Base-by-base conservation (phyloP, 768 basidiomycete species). In the Crepidotus variabilis region DNA sequence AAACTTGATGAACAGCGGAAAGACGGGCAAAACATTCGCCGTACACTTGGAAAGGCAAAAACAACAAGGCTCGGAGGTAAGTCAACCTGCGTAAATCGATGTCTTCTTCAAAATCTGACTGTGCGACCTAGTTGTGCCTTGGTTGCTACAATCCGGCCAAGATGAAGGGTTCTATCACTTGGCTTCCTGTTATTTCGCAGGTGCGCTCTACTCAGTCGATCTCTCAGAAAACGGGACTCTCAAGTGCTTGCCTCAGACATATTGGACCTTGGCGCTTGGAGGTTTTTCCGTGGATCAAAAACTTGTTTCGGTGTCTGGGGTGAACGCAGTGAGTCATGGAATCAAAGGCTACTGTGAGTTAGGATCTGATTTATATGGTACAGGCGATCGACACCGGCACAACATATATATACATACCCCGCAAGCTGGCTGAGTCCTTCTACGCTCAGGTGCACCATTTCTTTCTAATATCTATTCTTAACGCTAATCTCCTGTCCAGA, bases 301-400 rank as follows among this genome's bases (percentile, higher is more conserved):
- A 7, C 14, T 57, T 24, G 58, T 60, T 28, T 35, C 60, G 2
- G 53, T 52, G 57, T 70, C 61, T 21, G 69, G 62, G n/a, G 51
- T 69, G 6, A 50, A 74, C 32, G 79, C 81, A 6, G 78, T 80
- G 52, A 59, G 71, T 62, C 18, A 58, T 32, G 47, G 8, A 50
- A 45, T 49, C 54, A 47, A 52, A 32, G 53, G 23, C 16, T 33
- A 28, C 16, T 22, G 48, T 16, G 50, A 23, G 2, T 36, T 35
- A 18, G 34, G 22, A 4, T 32, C 13, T 33, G 3, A 35, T 23
- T 21, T 24, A 32, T 34, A 21, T 23, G 14, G 7, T 52, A 4
- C 16, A 87, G 85, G 83, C 85, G 18, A 77, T 88, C 56, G 87
- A 88, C 62, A 85, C 85, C 0, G 86, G 87, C 28, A 86, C 85